phyloP scores from a whole-genome alignment of 2,329 filamentous ascomycete genomes.

The Elsinoe necatrix region DNA sequence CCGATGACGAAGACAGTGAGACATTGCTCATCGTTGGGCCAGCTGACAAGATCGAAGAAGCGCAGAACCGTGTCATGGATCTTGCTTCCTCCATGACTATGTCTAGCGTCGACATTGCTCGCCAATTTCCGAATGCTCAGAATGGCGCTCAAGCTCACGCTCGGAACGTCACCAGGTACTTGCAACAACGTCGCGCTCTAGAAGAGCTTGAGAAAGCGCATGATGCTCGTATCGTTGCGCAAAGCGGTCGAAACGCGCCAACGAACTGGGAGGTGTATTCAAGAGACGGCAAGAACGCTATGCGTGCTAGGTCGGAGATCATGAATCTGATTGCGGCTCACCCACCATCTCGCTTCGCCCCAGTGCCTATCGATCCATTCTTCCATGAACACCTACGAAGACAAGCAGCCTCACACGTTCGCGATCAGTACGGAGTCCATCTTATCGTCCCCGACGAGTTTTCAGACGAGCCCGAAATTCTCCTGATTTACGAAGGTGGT shows the following conservation, averaged over 20 bases:
- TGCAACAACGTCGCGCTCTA: constrained; percentile 73
- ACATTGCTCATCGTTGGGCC: constrained; percentile 79
- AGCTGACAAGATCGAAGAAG: constrained; percentile 61
- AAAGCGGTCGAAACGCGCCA: constrained; percentile 58
- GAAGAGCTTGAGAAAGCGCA: constrained; percentile 72
- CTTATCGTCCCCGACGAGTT: constrained; percentile 59
- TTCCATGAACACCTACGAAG: constrained; percentile 65
- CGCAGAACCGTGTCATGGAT: constrained; percentile 76
- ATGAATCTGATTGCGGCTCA: constrained; percentile 64
- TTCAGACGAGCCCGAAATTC: constrained; percentile 52
- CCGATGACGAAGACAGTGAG: constrained; percentile 68
- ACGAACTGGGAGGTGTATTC: constrained; percentile 85
- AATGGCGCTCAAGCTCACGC: constrained; percentile 70
- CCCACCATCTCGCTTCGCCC: constrained; percentile 61
- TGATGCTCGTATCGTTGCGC: constrained; percentile 79
- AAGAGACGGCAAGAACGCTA: constrained; percentile 72
- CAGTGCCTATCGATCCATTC: constrained; percentile 65
- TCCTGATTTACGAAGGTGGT: constrained; percentile 69
- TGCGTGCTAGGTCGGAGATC: constrained; percentile 67
- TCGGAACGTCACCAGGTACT: constrained; percentile 76
- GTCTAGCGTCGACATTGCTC: constrained; percentile 71
- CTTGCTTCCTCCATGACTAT: constrained; percentile 80
- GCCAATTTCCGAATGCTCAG: constrained; percentile 66
- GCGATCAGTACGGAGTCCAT: constrained; percentile 62
- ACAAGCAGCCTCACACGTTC: constrained; percentile 55